Evolutionary conservation across 2,329 filamentous ascomycete species (phyloP).

Genomic region (Ophiosphaerella herpotricha): DNA sequence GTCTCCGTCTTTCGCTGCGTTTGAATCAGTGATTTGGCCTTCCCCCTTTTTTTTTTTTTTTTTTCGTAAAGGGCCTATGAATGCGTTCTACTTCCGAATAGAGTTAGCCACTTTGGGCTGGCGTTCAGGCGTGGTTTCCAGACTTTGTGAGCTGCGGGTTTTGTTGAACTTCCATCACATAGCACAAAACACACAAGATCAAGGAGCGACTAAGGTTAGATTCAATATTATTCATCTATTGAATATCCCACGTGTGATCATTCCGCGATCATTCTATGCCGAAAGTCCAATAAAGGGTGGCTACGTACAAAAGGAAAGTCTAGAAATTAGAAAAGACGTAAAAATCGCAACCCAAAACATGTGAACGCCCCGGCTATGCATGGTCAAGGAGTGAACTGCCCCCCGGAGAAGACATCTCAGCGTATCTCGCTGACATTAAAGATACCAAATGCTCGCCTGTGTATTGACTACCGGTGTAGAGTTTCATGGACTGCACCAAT

Average conservation of each 20-base stretch:
- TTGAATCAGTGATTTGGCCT: no score
- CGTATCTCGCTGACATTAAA: constrained; percentile 4
- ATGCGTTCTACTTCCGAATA: no score
- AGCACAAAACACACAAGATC: not conserved
- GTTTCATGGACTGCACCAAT: constrained; percentile 4
- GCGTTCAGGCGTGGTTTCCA: not conserved
- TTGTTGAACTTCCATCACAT: no score
- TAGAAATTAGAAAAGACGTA: constrained; percentile 3
- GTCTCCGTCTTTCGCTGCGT: no score
- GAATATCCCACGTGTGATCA: constrained; percentile 62
- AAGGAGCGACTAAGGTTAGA: constrained; percentile 13
- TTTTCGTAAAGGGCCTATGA: no score
- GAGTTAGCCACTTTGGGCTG: no score
- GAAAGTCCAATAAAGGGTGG: not conserved
- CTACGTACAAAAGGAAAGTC: constrained; percentile 17
- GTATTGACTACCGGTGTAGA: not conserved
- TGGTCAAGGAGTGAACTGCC: constrained; percentile 18
- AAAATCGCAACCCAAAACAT: not conserved
- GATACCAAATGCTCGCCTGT: constrained; percentile 7
- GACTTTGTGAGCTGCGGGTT: no score
- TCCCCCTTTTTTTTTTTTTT: no score
- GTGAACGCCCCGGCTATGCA: constrained; percentile 31
- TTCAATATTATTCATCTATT: constrained; percentile 4
- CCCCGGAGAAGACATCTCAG: constrained; percentile 7
- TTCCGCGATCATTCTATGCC: constrained; percentile 58